These are phyloP conservation scores for Coffea eugenioides DNA, from an alignment of 257 asterid species.

Conservation along the genomic window DNA sequence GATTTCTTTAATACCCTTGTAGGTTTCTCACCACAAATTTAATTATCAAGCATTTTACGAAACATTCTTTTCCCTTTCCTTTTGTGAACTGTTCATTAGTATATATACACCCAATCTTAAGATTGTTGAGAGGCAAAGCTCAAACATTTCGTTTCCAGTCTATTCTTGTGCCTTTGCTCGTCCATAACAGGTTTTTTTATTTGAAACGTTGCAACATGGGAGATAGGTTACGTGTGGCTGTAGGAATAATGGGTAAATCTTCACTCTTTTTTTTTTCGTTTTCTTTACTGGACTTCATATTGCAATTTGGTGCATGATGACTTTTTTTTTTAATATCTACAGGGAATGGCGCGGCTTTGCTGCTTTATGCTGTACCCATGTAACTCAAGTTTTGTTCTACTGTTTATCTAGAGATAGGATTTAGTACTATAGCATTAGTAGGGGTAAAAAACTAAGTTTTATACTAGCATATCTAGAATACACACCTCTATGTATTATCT, in stretches of 20 bases:
- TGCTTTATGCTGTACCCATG: conserved; percentile 73
- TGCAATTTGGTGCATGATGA: too few relatives aligned
- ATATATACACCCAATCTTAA: background rate
- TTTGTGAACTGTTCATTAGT: background rate
- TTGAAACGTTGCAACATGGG: conserved; percentile 36
- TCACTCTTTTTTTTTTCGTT: background rate
- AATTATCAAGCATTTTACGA: conserved; percentile 18
- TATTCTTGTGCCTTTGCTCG: background rate
- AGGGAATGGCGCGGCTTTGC: conserved; percentile 72
- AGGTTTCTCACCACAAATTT: conserved; percentile 34
- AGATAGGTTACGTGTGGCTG: conserved; percentile 59
- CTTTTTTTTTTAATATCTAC: conserved; percentile 14
- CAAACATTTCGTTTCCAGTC: background rate
- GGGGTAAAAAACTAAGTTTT: too few relatives aligned
- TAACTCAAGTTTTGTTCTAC: conserved; percentile 16
- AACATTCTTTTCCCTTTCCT: conserved; percentile 10
- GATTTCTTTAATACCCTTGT: background rate
- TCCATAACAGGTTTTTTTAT: background rate
- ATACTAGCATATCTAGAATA: too few relatives aligned
- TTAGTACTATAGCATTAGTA: too few relatives aligned
- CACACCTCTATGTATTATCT: too few relatives aligned
- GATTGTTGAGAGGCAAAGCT: conserved; percentile 9
- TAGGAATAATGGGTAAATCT: conserved; percentile 63
- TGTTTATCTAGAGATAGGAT: background rate
- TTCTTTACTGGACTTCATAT: too few relatives aligned